phyloP scores from a whole-genome alignment of 148 eudicot genomes.

The Fagopyrum esculentum region DNA sequence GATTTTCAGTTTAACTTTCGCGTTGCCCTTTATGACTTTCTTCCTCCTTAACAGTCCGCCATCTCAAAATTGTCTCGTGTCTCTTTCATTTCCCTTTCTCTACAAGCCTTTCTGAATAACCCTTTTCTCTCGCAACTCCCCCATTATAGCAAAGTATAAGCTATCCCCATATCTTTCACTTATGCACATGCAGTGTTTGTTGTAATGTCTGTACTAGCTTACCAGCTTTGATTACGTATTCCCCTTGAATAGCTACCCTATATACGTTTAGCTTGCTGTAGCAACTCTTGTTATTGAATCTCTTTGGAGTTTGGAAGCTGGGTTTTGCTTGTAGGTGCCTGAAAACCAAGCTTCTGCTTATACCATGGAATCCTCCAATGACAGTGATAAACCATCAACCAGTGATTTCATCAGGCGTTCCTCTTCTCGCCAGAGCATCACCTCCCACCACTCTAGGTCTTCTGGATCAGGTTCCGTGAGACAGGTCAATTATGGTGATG shows the following conservation, averaged over 20 bases:
- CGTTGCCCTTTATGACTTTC: slow-evolving; percentile 10
- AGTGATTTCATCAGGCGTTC: slow-evolving; percentile 18
- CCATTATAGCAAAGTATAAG: slow-evolving; percentile 1
- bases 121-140: not conserved
- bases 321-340: not conserved
- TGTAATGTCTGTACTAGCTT: not conserved
- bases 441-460: slow-evolving; percentile 39
- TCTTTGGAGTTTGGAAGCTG: not conserved
- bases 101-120: not conserved
- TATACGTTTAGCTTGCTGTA: not conserved
- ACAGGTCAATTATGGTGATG: slow-evolving; percentile 53
- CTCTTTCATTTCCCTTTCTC: not conserved
- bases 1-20: not conserved
- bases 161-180: not conserved
- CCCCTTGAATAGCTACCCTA: not conserved
- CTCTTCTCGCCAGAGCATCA: slow-evolving; percentile 35
- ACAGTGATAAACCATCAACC: not conserved
- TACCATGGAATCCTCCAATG: slow-evolving; percentile 3
- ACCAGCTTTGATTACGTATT: not conserved
- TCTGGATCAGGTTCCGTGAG: slow-evolving; percentile 41
- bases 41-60: slow-evolving; percentile 2
- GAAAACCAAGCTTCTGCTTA: not conserved
- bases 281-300: not conserved
- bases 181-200: slow-evolving; percentile 9
- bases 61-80: not conserved